A percentile compares a stretch with the other conserved stretches of the same genome.
These are phyloP conservation scores for Candida insectorum DNA, from an alignment of 805 yeast genomes.

Conservation along the genomic window DNA sequence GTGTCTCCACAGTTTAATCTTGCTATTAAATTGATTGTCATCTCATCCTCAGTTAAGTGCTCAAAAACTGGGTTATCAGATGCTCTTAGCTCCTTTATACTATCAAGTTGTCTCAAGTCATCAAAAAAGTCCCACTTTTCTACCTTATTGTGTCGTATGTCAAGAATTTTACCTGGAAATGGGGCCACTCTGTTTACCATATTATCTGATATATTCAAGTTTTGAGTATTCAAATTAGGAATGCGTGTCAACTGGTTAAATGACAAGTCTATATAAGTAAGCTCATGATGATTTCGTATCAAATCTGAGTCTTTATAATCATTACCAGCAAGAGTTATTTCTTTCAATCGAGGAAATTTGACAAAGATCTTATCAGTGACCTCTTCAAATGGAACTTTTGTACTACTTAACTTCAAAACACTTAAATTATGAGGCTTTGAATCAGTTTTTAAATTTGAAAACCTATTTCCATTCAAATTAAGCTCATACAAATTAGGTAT, in stretches of 20 bases:
- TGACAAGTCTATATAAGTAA: slow-evolving; percentile 30
- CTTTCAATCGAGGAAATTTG: slow-evolving; percentile 37
- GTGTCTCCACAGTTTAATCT: slow-evolving; percentile 28
- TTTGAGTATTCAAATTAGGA: slow-evolving; percentile 21
- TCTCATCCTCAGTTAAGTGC: slow-evolving; percentile 24
- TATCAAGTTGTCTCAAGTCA: slow-evolving; percentile 22
- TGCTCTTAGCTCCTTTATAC: slow-evolving; percentile 47
- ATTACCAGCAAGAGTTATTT: slow-evolving; percentile 34
- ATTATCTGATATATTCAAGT: slow-evolving; percentile 11
- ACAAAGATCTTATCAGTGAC: slow-evolving; percentile 16
- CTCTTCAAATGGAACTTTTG: slow-evolving; percentile 15
- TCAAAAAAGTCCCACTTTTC: slow-evolving; percentile 49
- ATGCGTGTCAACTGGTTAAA: slow-evolving; percentile 35
- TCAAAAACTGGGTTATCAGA: slow-evolving; percentile 51
- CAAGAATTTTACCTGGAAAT: slow-evolving; percentile 23
- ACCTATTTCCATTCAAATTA: slow-evolving; percentile 54
- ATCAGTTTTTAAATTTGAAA: slow-evolving; percentile 13
- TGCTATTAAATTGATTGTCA: slow-evolving; percentile 42
- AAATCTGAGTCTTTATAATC: slow-evolving; percentile 17
- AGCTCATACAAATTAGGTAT: slow-evolving; percentile 40
- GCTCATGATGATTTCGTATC: slow-evolving; percentile 1
- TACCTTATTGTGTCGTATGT: slow-evolving; percentile 52
- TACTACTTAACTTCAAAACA: slow-evolving; percentile 24
- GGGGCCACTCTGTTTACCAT: slow-evolving; percentile 1
- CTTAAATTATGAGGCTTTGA: slow-evolving; percentile 6